phyloP scores from a whole-genome alignment of 148 eudicot genomes.

The Nepenthes mirabilis region DNA sequence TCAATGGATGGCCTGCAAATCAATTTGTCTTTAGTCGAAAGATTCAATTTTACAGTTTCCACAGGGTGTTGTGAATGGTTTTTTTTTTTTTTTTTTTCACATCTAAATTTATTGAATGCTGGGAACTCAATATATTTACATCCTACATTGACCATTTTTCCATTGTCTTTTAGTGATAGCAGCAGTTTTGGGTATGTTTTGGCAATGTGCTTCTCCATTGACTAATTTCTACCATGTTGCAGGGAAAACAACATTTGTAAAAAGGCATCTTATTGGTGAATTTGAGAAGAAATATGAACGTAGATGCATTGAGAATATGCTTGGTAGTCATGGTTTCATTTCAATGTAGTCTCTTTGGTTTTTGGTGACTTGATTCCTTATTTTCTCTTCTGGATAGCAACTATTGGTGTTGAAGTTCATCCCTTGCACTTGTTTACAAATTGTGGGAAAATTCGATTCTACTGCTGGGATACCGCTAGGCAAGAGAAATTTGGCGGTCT shows the following conservation, averaged over 20 bases:
- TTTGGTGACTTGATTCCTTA: background rate
- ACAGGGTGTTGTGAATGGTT: no score
- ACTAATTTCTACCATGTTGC: slow-evolving; percentile 4
- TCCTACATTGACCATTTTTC: no score
- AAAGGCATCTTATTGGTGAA: slow-evolving; percentile 25
- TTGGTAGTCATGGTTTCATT: background rate
- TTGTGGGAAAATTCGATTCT: slow-evolving; percentile 29
- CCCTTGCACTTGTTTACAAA: slow-evolving; percentile 33
- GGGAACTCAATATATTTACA: no score
- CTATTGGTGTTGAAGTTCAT: slow-evolving; percentile 43
- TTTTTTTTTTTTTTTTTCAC: no score
- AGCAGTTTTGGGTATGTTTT: background rate
- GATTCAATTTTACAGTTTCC: no score
- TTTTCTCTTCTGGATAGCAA: slow-evolving; percentile 7
- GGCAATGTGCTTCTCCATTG: background rate
- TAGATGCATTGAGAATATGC: slow-evolving; percentile 1
- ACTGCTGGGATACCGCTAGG: slow-evolving; percentile 39
- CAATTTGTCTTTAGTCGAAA: no score
- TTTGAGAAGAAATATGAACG: slow-evolving; percentile 45
- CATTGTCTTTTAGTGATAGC: background rate
- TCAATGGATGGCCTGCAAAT: no score
- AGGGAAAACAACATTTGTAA: slow-evolving; percentile 35
- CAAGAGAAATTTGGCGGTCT: slow-evolving; percentile 28
- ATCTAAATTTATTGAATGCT: no score
- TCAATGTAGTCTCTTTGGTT: background rate